A percentile compares a stretch with the other conserved stretches of the same genome.
These are phyloP conservation scores for Saccharomycopsis lassenensis DNA, from an alignment of 805 yeast genomes.

Conservation along the genomic window DNA sequence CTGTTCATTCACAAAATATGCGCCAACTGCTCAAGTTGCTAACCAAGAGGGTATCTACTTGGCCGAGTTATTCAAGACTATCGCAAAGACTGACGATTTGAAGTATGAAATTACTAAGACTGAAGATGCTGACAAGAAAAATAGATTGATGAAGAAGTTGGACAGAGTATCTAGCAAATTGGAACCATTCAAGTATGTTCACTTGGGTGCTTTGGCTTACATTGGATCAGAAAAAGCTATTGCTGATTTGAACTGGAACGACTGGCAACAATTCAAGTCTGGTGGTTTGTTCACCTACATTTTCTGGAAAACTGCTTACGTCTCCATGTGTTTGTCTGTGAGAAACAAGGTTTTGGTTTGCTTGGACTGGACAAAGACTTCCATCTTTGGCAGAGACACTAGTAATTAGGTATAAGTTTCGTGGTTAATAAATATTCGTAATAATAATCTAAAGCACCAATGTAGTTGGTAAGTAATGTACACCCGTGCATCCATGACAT, in stretches of 20 bases:
- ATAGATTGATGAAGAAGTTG: slow-evolving; percentile 32
- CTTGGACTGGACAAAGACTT: slow-evolving; percentile 82
- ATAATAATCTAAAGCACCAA: too few relatives aligned
- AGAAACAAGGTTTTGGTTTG: slow-evolving; percentile 80
- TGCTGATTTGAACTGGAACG: slow-evolving; percentile 77
- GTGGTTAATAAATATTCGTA: too few relatives aligned
- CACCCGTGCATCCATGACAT: too few relatives aligned
- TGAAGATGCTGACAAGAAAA: slow-evolving; percentile 33
- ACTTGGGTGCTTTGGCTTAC: slow-evolving; percentile 90
- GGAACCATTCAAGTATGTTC: slow-evolving; percentile 66
- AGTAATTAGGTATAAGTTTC: slow-evolving; percentile 13
- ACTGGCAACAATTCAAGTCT: slow-evolving; percentile 67
- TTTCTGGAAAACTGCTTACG: slow-evolving; percentile 92
- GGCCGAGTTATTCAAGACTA: slow-evolving; percentile 57
- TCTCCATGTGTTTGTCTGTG: slow-evolving; percentile 82
- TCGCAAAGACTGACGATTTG: slow-evolving; percentile 49
- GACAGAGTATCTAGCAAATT: slow-evolving; percentile 25
- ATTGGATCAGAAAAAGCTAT: slow-evolving; percentile 90
- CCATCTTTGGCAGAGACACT: slow-evolving; percentile 79
- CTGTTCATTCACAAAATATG: slow-evolving; percentile 77
- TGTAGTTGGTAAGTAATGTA: too few relatives aligned
- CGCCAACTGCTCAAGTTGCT: slow-evolving; percentile 98
- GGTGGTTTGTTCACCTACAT: slow-evolving; percentile 83
- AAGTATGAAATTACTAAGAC: slow-evolving; percentile 31
- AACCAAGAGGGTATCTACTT: slow-evolving; percentile 85